Percentiles rank a stretch among this genome's conserved stretches.
Evolutionary conservation across 2,329 filamentous ascomycete genomes (phyloP).

Genomic region (Aspergillus unguis): DNA sequence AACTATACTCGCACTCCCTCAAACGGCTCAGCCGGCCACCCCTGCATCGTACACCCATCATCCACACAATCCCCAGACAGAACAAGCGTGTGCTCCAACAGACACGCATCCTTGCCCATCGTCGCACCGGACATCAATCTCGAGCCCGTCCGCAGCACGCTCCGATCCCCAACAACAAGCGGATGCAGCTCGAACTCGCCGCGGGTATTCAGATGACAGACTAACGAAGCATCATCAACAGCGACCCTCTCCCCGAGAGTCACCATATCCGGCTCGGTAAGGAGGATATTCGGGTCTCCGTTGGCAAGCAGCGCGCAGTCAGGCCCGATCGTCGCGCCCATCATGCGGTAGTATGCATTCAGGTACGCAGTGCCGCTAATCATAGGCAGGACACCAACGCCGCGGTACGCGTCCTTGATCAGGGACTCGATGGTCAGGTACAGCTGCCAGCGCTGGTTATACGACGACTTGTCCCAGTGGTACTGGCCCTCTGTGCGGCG

Average conservation of each 20-base stretch:
- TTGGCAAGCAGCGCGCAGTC: slow-evolving; percentile 57
- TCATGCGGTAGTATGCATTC: slow-evolving; percentile 52
- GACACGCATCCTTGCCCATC: slow-evolving; percentile 53
- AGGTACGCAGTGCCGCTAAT: slow-evolving; percentile 54
- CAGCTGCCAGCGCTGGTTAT: slow-evolving; percentile 59
- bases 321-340: slow-evolving; percentile 54
- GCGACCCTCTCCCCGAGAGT: slow-evolving; percentile 20
- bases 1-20: background rate
- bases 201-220: slow-evolving; percentile 56
- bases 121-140: slow-evolving; percentile 52
- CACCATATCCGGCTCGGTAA: slow-evolving; percentile 58
- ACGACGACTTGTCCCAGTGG: slow-evolving; percentile 56
- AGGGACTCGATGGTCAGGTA: slow-evolving; percentile 53
- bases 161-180: slow-evolving; percentile 50
- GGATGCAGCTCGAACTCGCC: slow-evolving; percentile 56
- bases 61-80: slow-evolving; percentile 57
- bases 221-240: slow-evolving; percentile 56
- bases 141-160: slow-evolving; percentile 52
- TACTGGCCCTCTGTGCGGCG: slow-evolving; percentile 52
- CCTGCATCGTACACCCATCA: slow-evolving; percentile 51
- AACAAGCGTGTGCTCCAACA: slow-evolving; percentile 58
- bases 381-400: slow-evolving; percentile 51
- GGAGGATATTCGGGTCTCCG: slow-evolving; percentile 51
- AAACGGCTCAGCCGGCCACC: slow-evolving; percentile 50
- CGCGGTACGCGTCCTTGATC: slow-evolving; percentile 50